phyloP scores from a whole-genome alignment of 768 basidiomycete species.

The Russula brevipes region DNA sequence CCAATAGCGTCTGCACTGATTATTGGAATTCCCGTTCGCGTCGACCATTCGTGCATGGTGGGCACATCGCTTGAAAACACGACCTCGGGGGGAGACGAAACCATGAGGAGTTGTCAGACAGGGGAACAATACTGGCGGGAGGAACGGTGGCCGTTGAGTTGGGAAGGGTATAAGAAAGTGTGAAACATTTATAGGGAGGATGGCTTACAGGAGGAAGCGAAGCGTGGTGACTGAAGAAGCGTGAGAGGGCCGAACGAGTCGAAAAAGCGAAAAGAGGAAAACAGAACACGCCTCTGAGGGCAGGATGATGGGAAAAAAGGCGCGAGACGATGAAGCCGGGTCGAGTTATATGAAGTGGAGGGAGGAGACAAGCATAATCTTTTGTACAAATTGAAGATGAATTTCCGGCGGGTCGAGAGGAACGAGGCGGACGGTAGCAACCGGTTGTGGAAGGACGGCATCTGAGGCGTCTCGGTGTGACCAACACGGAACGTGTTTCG shows the following conservation, averaged over 20 bases:
- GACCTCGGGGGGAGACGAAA: constrained; percentile 46
- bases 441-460: constrained; percentile 47
- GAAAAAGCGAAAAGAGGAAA: constrained; percentile 3
- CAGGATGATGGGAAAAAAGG: constrained; percentile 18
- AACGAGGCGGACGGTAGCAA: constrained; percentile 51
- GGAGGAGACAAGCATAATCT: constrained; percentile 31
- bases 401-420: constrained; percentile 39
- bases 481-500: constrained; percentile 76
- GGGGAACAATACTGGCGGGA: constrained; percentile 21
- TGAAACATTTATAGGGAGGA: constrained; percentile 21
- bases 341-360: constrained; percentile 26
- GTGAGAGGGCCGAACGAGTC: constrained; percentile 11
- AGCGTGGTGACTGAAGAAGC: constrained; percentile 21
- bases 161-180: constrained; percentile 11
- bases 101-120: constrained; percentile 27
- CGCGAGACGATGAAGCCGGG: constrained; percentile 21
- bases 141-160: constrained; percentile 9
- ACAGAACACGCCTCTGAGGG: constrained; percentile 20
- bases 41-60: constrained; percentile 81
- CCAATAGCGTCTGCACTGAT: constrained; percentile 80
- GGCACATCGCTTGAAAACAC: constrained; percentile 75
- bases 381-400: constrained; percentile 42
- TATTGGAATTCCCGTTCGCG: constrained; percentile 71
- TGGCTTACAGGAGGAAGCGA: constrained; percentile 20
- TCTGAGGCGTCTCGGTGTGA: constrained; percentile 52